These are phyloP conservation scores for Bruguiera sexangula DNA, from an alignment of 345 rosid species.

Conservation along the genomic window DNA sequence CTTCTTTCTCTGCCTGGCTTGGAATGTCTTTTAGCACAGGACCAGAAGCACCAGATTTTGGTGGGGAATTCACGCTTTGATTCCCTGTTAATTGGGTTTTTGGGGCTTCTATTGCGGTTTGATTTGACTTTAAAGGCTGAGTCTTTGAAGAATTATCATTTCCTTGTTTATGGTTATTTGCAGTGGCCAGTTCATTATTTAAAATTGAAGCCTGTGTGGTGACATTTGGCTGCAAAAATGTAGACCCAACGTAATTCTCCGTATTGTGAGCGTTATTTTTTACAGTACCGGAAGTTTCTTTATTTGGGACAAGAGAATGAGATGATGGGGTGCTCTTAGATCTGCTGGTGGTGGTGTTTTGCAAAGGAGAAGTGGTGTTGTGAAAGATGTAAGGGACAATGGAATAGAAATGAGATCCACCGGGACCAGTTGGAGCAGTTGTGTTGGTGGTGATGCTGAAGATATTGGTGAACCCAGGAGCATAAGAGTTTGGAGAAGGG, in stretches of 20 bases:
- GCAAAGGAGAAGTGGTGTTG: conserved; percentile 22
- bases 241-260: not conserved
- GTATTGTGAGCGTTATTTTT: conserved; percentile 15
- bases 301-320: conserved; percentile 2
- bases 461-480: conserved; percentile 51
- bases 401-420: conserved; percentile 57
- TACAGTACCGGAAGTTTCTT: conserved; percentile 10
- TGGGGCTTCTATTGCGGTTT: conserved; percentile 23
- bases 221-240: conserved; percentile 16
- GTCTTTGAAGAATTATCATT: conserved; percentile 15
- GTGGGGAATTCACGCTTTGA: conserved; percentile 15
- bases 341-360: conserved; percentile 19
- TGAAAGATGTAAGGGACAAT: conserved; percentile 45
- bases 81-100: conserved; percentile 8
- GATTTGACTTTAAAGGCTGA: conserved; percentile 23
- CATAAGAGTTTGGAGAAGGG: conserved; percentile 55
- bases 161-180: conserved; percentile 12
- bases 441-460: conserved; percentile 21
- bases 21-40: conserved; percentile 4
- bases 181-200: conserved; percentile 3
- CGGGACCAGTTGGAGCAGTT: conserved; percentile 26
- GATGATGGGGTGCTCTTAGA: conserved; percentile 20
- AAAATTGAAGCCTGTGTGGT: conserved; percentile 6
- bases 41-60: conserved; percentile 17
- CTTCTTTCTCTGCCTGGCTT: conserved; percentile 21